These are phyloP conservation scores for Lodderomyces elongisporus DNA, from an alignment of 1,139 yeast genomes.

Conservation along the genomic window DNA sequence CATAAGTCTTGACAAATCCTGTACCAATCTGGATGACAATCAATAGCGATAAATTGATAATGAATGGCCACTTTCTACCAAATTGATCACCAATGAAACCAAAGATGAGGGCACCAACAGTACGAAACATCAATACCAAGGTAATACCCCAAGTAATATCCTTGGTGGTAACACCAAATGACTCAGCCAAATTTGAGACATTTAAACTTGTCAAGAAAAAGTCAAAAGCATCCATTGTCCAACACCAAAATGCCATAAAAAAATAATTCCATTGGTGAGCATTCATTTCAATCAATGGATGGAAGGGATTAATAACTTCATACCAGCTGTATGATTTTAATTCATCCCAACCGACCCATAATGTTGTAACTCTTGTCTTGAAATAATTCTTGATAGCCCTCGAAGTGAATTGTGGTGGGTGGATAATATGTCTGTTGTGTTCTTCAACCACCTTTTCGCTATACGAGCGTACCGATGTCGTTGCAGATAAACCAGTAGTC, in stretches of 20 bases:
- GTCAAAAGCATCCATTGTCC: conserved; percentile 46
- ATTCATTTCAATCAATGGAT: conserved; percentile 24
- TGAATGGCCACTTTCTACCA: conserved; percentile 39
- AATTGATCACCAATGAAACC: conserved; percentile 34
- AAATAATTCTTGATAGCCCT: conserved; percentile 24
- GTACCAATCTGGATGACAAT: conserved; percentile 36
- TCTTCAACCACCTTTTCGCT: conserved; percentile 54
- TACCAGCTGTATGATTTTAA: conserved; percentile 21
- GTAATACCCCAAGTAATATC: conserved; percentile 42
- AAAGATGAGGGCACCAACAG: conserved; percentile 38
- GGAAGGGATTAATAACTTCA: conserved; percentile 34
- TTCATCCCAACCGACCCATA: conserved; percentile 30
- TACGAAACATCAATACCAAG: conserved; percentile 41
- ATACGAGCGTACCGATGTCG: not conserved
- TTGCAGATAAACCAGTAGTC: too few relatives aligned
- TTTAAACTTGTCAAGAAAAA: conserved; percentile 36
- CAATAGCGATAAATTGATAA: conserved; percentile 26
- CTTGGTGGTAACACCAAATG: conserved; percentile 22
- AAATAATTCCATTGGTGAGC: conserved; percentile 35
- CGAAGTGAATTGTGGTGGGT: conserved; percentile 28
- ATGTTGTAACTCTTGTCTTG: conserved; percentile 26
- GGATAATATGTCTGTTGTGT: conserved; percentile 30
- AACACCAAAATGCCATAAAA: conserved; percentile 29
- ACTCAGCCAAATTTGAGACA: conserved; percentile 26
- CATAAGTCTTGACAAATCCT: conserved; percentile 36